Percentiles rank a stretch among this genome's conserved stretches.
phyloP scores from a whole-genome alignment of 2,329 filamentous ascomycete genomes.

The Stemphylium lycopersici region DNA sequence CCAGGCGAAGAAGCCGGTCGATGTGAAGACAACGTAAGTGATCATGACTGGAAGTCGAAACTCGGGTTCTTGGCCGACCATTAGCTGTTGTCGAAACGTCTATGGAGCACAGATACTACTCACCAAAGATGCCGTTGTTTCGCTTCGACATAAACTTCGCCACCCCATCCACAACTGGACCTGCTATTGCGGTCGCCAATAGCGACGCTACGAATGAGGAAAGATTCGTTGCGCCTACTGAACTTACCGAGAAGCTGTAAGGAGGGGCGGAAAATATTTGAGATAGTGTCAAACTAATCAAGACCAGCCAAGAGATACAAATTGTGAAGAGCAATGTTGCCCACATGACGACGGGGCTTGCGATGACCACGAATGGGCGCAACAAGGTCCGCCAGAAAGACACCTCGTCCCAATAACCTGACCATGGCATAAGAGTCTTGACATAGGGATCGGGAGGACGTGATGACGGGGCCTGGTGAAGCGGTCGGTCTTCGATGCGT shows the following conservation, averaged over 20 bases:
- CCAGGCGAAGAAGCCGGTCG: constrained; percentile 35
- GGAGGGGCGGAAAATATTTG: constrained; percentile 35
- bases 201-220: constrained; percentile 33
- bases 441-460: constrained; percentile 14
- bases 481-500: constrained; percentile 13
- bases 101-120: neutral
- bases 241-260: constrained; percentile 32
- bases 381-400: constrained; percentile 30
- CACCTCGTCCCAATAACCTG: constrained; percentile 28
- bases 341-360: constrained; percentile 31
- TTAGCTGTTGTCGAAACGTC: neutral
- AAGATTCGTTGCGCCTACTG: constrained; percentile 30
- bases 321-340: constrained; percentile 33
- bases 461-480: neutral
- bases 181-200: constrained; percentile 25
- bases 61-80: constrained; percentile 25
- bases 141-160: constrained; percentile 31
- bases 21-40: constrained; percentile 28
- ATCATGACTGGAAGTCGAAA: constrained; percentile 35
- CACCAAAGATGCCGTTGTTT: constrained; percentile 31
- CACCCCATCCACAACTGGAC: constrained; percentile 27
- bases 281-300: constrained; percentile 34
- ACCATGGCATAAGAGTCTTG: constrained; percentile 21
- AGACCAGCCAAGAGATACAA: constrained; percentile 36
- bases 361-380: constrained; percentile 25